phyloP scores from a whole-genome alignment of 257 asterid species.

The Echium plantagineum region DNA sequence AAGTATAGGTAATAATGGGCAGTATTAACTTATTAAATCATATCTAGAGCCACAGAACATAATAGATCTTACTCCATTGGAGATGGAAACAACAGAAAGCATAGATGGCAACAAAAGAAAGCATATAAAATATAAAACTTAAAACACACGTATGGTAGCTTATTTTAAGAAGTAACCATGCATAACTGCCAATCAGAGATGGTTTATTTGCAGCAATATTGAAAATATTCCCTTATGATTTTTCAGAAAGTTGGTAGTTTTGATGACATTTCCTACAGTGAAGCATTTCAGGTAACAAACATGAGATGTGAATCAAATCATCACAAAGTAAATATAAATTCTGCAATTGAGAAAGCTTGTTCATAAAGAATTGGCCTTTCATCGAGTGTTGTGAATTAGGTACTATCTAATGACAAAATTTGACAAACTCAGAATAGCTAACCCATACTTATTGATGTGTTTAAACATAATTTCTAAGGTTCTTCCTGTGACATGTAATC shows the following conservation, averaged over 20 bases:
- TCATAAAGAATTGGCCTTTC: not conserved
- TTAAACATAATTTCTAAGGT: not conserved
- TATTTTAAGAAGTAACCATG: not conserved
- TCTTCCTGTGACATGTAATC: not conserved
- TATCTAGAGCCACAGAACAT: too few species aligned
- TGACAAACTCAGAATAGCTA: not conserved
- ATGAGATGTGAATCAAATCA: not conserved
- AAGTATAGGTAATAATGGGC: too few species aligned
- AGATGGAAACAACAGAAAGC: too few species aligned
- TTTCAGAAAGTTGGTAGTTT: not conserved
- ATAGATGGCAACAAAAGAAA: too few species aligned
- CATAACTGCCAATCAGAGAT: not conserved
- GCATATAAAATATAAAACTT: too few species aligned
- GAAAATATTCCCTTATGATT: not conserved
- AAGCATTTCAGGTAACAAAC: not conserved
- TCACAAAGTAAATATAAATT: not conserved
- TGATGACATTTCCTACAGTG: not conserved
- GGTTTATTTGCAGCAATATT: not conserved
- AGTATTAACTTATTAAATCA: too few species aligned
- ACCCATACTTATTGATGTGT: not conserved
- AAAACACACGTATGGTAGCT: not conserved
- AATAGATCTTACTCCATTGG: too few species aligned
- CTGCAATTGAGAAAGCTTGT: not conserved
- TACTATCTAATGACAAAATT: too few species aligned
- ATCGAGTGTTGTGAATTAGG: not conserved